Conservation (phyloP, 768 basidiomycete species). For the Termitomyces sp. region DNA sequence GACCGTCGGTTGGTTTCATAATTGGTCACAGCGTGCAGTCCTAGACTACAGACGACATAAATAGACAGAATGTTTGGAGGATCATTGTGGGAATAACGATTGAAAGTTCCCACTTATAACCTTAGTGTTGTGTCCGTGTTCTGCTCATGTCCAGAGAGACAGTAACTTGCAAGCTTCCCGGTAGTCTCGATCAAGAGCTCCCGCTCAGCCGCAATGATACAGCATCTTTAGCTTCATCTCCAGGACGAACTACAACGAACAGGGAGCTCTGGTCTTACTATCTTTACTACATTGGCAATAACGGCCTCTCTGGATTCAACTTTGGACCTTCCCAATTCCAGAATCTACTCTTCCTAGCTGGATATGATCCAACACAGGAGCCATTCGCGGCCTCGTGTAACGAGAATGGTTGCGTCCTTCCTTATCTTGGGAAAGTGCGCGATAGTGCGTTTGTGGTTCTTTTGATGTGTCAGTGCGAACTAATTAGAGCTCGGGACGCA, state of each 20-base stretch:
- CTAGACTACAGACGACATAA: no score
- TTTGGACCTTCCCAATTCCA: constrained; percentile 75
- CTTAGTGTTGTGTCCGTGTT: neutral
- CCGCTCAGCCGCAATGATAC: neutral
- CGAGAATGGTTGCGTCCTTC: constrained; percentile 55
- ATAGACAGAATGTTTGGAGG: no score
- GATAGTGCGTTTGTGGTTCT: constrained; percentile 38
- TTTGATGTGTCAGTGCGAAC: neutral
- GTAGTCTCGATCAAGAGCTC: neutral
- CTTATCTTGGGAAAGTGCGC: constrained; percentile 55
- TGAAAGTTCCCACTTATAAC: no score
- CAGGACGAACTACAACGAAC: constrained; percentile 34
- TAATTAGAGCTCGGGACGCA: constrained; percentile 18
- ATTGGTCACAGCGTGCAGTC: no score
- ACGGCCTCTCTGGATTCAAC: constrained; percentile 64
- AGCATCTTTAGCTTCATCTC: neutral
- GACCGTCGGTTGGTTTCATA: no score
- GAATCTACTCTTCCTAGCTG: constrained; percentile 67
- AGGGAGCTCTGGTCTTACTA: constrained; percentile 57
- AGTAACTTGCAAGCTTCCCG: neutral
- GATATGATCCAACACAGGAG: constrained; percentile 58
- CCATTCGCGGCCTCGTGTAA: constrained; percentile 51
- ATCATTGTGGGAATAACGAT: no score
- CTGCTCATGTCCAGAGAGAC: neutral
- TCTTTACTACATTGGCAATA: constrained; percentile 62